A percentile compares a stretch with the other conserved stretches of the same genome.
Conservation (phyloP, 176 grass and related monocot species). For the Areca catechu region DNA sequence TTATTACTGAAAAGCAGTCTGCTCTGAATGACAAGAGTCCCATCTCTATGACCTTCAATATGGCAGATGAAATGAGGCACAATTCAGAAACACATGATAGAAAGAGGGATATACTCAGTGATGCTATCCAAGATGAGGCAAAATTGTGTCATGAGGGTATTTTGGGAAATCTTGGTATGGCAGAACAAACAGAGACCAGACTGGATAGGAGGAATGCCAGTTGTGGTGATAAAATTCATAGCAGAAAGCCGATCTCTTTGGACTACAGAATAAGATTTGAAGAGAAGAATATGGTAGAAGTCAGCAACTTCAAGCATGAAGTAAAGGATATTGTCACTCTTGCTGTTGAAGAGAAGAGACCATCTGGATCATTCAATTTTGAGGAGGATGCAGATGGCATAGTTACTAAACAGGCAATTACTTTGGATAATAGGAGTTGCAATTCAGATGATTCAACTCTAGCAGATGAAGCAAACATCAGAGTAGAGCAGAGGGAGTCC, state of each 20-base stretch:
- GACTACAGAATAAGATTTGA: conserved; percentile 56
- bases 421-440: conserved; percentile 18
- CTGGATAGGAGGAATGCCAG: conserved; percentile 1
- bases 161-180: neutral
- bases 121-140: neutral
- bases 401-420: conserved; percentile 15
- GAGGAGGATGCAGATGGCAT: conserved; percentile 4
- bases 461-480: conserved; percentile 25
- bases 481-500: conserved; percentile 19
- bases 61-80: too few relatives aligned
- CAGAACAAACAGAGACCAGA: neutral
- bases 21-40: too few relatives aligned
- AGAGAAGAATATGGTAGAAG: conserved; percentile 83
- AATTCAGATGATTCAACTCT: conserved; percentile 17
- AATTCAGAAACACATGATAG: too few relatives aligned
- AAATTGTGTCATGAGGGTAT: neutral
- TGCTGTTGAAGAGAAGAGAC: neutral
- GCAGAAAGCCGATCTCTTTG: conserved; percentile 36
- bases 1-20: too few relatives aligned
- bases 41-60: too few relatives aligned
- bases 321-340: conserved; percentile 47
- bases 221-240: conserved; percentile 47
- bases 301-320: conserved; percentile 35
- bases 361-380: too few relatives aligned
- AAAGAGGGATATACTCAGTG: too few relatives aligned